A percentile compares a stretch with the other conserved stretches of the same genome.
Evolutionary conservation across 768 basidiomycete species (phyloP).

Genomic region (Kwoniella shandongensis): DNA sequence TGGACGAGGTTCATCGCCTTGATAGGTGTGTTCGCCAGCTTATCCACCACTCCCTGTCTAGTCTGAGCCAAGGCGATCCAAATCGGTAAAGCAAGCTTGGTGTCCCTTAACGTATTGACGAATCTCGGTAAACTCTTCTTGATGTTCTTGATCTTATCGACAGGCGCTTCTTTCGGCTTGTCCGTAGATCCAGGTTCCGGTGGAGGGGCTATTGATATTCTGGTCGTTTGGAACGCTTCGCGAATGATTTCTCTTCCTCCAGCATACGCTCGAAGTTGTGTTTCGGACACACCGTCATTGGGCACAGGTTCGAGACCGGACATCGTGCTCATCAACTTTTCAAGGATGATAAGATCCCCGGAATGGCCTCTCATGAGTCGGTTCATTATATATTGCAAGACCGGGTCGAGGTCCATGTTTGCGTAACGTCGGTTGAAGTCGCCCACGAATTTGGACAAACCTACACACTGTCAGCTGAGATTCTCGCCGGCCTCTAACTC

Average conservation of each 20-base stretch:
- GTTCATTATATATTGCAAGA: conserved; percentile 87
- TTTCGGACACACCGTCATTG: conserved; percentile 71
- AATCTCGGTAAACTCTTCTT: conserved; percentile 48
- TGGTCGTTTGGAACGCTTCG: conserved; percentile 63
- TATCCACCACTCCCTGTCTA: conserved; percentile 55
- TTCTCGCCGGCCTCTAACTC: conserved; percentile 4
- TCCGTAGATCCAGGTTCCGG: conserved; percentile 24
- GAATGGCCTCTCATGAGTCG: conserved; percentile 79
- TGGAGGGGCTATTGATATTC: conserved; percentile 35
- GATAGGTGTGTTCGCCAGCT: conserved; percentile 34
- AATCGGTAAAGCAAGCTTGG: conserved; percentile 76
- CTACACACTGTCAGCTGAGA: conserved; percentile 56
- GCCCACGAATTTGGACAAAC: conserved; percentile 88
- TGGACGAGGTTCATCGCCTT: conserved; percentile 70
- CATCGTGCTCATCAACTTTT: conserved; percentile 92
- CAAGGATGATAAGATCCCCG: conserved; percentile 75
- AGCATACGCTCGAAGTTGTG: conserved; percentile 84
- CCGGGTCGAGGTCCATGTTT: conserved; percentile 73
- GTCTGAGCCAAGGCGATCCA: conserved; percentile 90
- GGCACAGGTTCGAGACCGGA: conserved; percentile 88
- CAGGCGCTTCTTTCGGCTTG: conserved; percentile 39
- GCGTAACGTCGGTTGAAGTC: conserved; percentile 80
- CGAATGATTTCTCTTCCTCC: conserved; percentile 82
- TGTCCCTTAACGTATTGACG: conserved; percentile 45
- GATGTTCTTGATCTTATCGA: conserved; percentile 47